phyloP scores from a whole-genome alignment of 2,329 filamentous ascomycete genomes.

The Aspergillus clavatus region DNA sequence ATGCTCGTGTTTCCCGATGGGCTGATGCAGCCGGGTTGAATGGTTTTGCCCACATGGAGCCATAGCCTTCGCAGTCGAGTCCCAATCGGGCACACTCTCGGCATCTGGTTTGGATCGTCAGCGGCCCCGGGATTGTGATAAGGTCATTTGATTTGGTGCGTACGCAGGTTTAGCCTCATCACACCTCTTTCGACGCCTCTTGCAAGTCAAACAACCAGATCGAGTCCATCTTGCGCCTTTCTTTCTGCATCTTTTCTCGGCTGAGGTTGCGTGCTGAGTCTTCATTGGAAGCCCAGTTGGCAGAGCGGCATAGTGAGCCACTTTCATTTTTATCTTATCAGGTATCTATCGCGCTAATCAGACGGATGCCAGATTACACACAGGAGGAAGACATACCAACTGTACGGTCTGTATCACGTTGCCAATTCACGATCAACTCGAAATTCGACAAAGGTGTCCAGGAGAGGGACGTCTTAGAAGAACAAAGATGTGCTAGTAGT shows the following conservation, averaged over 20 bases:
- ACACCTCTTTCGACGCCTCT: constrained; percentile 35
- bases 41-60: constrained; percentile 34
- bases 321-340: neutral
- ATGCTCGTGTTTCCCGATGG: constrained; percentile 19
- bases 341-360: neutral
- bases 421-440: too few species aligned
- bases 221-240: constrained; percentile 34
- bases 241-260: constrained; percentile 20
- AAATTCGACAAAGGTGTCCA: too few species aligned
- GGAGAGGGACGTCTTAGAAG: too few species aligned
- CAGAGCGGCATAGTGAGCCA: neutral
- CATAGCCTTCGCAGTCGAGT: constrained; percentile 35
- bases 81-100: constrained; percentile 31
- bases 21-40: constrained; percentile 29
- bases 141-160: constrained; percentile 2
- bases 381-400: too few species aligned
- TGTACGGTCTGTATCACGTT: too few species aligned
- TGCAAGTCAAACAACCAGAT: constrained; percentile 39
- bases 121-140: too few species aligned
- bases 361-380: neutral
- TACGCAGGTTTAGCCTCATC: constrained; percentile 37
- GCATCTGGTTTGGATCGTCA: too few species aligned
- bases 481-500: too few species aligned
- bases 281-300: neutral
- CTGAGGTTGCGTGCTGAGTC: neutral